Conservation (phyloP, 805 yeast species). For the Candida piceae region DNA sequence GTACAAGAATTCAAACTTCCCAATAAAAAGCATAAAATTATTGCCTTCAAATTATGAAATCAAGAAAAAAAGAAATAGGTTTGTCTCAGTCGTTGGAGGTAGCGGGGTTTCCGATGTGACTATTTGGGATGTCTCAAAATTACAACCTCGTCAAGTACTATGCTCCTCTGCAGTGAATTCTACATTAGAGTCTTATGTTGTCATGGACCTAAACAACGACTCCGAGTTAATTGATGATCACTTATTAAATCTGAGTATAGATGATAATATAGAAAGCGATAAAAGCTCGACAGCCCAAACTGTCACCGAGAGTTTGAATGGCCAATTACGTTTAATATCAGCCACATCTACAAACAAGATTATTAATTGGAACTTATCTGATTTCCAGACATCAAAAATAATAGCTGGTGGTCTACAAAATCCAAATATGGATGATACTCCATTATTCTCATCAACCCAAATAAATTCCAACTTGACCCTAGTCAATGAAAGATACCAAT, state of each 20-base stretch:
- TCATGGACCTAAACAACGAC: constrained; percentile 19
- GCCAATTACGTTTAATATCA: constrained; percentile 12
- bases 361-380: constrained; percentile 36
- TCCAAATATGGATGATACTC: constrained; percentile 6
- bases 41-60: constrained; percentile 37
- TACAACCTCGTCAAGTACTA: constrained; percentile 41
- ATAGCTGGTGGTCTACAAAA: constrained; percentile 18
- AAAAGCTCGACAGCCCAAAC: constrained; percentile 22
- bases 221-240: constrained; percentile 20
- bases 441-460: constrained; percentile 29
- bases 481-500: constrained; percentile 33
- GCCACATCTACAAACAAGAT: constrained; percentile 20
- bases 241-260: constrained; percentile 12
- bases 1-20: constrained; percentile 36
- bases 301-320: constrained; percentile 5
- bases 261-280: constrained; percentile 14
- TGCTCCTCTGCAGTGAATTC: constrained; percentile 22
- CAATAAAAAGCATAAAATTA: constrained; percentile 43
- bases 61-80: constrained; percentile 33
- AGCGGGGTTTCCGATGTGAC: constrained; percentile 52
- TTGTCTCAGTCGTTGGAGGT: constrained; percentile 64
- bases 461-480: constrained; percentile 35
- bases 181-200: constrained; percentile 22
- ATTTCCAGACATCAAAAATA: constrained; percentile 28
- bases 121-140: constrained; percentile 69